Conservation (phyloP, 345 rosid species). For the Barbarea vulgaris region DNA sequence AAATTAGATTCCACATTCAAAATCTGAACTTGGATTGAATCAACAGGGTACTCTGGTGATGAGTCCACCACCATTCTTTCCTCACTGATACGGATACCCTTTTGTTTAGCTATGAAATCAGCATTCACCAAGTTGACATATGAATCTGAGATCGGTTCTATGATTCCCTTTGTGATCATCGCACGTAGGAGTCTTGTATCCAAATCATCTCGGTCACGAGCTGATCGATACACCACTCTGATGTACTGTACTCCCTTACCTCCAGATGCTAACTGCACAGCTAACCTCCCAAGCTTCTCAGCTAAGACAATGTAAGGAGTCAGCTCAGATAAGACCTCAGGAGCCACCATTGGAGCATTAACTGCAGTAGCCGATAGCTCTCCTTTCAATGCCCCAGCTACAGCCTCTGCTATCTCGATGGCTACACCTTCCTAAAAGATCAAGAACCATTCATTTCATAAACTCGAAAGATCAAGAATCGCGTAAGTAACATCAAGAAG, state of each 20-base stretch:
- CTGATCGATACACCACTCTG: constrained; percentile 61
- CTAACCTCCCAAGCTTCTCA: constrained; percentile 77
- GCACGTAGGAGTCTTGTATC: constrained; percentile 89
- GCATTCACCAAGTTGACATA: constrained; percentile 81
- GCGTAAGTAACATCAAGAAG: not conserved
- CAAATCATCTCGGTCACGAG: constrained; percentile 67
- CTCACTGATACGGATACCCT: constrained; percentile 74
- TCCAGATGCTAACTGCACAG: constrained; percentile 76
- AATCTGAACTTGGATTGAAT: constrained; percentile 67
- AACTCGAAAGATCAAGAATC: not conserved
- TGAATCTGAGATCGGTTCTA: constrained; percentile 73
- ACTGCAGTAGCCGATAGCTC: constrained; percentile 85
- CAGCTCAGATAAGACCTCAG: constrained; percentile 63
- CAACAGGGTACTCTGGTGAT: constrained; percentile 60
- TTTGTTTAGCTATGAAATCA: constrained; percentile 82
- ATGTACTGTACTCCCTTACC: constrained; percentile 68
- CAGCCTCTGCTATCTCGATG: constrained; percentile 89
- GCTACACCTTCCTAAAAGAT: constrained; percentile 77
- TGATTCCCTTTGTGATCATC: constrained; percentile 85
- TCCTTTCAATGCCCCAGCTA: constrained; percentile 73
- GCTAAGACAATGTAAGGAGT: constrained; percentile 71
- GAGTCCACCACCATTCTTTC: constrained; percentile 60
- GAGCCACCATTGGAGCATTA: constrained; percentile 83
- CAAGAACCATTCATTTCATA: not conserved
- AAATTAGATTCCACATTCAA: constrained; percentile 65